Base-by-base conservation (phyloP, 148 eudicot genomes). In the Cornus florida region DNA sequence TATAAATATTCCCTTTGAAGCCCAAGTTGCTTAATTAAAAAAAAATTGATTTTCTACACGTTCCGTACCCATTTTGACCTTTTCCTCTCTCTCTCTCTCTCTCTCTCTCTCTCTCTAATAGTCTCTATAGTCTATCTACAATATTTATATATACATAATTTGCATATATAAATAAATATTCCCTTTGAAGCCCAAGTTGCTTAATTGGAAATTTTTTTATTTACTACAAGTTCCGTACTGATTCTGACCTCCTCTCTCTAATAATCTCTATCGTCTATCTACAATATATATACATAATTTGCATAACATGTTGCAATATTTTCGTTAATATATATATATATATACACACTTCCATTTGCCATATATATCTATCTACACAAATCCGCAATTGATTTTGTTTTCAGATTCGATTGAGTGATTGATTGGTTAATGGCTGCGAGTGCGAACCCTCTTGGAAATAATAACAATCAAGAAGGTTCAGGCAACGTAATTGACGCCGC, bases 361-460 rank as follows among this genome's bases (percentile, higher is more conserved):
- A 3, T 33, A 33, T 33, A n/a, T n/a, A n/a, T n/a, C n/a, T n/a
- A n/a, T n/a, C n/a, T n/a, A n/a, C n/a, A n/a, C n/a, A n/a, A n/a
- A n/a, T n/a, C n/a, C n/a, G n/a, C n/a, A n/a, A n/a, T n/a, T n/a
- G n/a, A n/a, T n/a, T n/a, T n/a, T n/a, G n/a, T n/a, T n/a, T n/a
- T n/a, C 20, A 17, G 14, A 22, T 24, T 50, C 56, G 23, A 41
- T 41, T 70, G 22, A 35, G 4, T 35, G 32, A 5, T 64, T 31
- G 35, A 20, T 50, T 46, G 79, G 20, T 66, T 35, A 72, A 86
- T 87, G 89, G 87, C 87, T 66, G 89, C 89, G 48, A 84, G 89
- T 73, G 89, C 94, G 73, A 90, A 93, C 65, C 93, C 97, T 24
- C 76, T 88, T 4, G 91, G 87, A 50, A 85, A 86, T 68, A 84